Percentiles rank a stretch among this genome's conserved stretches.
Conservation (phyloP, 2,329 filamentous ascomycete genomes). For the Teratosphaeria epicoccoides region DNA sequence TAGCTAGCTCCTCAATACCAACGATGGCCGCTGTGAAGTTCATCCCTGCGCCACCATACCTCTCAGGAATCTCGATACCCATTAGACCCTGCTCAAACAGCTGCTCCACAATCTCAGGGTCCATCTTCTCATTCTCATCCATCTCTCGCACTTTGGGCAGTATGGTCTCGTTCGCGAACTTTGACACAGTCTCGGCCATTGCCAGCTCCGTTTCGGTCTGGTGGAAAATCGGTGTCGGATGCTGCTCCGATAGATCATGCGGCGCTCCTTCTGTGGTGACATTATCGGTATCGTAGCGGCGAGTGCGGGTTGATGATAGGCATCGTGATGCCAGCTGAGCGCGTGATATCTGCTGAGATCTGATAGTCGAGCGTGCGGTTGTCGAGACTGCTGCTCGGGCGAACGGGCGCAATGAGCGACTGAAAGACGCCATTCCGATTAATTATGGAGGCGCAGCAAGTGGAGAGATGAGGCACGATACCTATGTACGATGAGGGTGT, state of each 20-base stretch:
- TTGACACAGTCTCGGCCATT: constrained; percentile 82
- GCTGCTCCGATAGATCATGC: constrained; percentile 59
- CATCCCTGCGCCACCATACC: constrained; percentile 94
- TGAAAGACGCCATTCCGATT: constrained; percentile 21
- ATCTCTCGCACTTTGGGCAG: constrained; percentile 89
- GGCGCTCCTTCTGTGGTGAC: constrained; percentile 28
- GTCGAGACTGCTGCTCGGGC: constrained; percentile 20
- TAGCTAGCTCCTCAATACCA: constrained; percentile 90
- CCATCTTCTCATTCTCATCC: constrained; percentile 95
- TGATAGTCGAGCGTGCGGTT: constrained; percentile 9
- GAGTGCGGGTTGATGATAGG: constrained; percentile 32
- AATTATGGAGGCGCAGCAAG: neutral
- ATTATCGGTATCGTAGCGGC: constrained; percentile 24
- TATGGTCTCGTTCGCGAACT: constrained; percentile 82
- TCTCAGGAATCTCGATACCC: constrained; percentile 94
- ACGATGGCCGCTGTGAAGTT: constrained; percentile 96
- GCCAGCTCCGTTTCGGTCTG: constrained; percentile 80
- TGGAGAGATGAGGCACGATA: too few species aligned
- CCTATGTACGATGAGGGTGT: too few species aligned
- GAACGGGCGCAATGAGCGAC: constrained; percentile 24
- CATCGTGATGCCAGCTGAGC: constrained; percentile 24
- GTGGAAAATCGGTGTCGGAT: constrained; percentile 86
- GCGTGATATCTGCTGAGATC: constrained; percentile 4
- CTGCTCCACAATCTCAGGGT: constrained; percentile 75
- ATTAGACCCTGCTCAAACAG: constrained; percentile 96